phyloP scores from a whole-genome alignment of 441 rosid genomes.

The Euphorbia celastroides region DNA sequence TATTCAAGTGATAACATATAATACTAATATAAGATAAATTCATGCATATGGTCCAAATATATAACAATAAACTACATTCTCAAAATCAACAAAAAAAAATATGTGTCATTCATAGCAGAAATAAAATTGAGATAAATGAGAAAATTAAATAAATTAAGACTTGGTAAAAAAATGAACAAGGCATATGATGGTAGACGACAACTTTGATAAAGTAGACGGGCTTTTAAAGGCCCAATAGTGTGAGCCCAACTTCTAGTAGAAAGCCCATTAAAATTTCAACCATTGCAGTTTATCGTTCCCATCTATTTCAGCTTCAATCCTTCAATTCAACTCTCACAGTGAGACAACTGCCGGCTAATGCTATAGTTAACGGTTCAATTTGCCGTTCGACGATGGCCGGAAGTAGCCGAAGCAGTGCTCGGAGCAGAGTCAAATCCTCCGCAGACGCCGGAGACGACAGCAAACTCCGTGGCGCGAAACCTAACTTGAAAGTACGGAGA shows the following conservation, averaged over 20 bases:
- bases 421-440: slow-evolving; percentile 48
- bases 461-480: slow-evolving; percentile 18
- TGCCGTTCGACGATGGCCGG: slow-evolving; percentile 42
- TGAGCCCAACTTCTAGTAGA: not conserved
- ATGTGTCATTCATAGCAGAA: no score
- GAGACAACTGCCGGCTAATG: slow-evolving; percentile 4
- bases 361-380: not conserved
- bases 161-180: no score
- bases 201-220: no score
- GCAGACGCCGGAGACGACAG: slow-evolving; percentile 26
- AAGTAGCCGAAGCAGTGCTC: slow-evolving; percentile 45
- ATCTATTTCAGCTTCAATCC: not conserved
- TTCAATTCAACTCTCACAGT: not conserved
- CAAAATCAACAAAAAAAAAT: no score
- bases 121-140: no score
- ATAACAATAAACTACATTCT: no score
- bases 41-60: no score
- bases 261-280: not conserved
- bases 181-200: no score
- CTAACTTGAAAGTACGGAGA: slow-evolving; percentile 29
- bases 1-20: no score
- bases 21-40: no score
- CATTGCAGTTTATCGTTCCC: not conserved
- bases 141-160: no score
- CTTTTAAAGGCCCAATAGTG: not conserved